Conservation (phyloP, 306 rosid species). For the Styphnolobium japonicum region DNA sequence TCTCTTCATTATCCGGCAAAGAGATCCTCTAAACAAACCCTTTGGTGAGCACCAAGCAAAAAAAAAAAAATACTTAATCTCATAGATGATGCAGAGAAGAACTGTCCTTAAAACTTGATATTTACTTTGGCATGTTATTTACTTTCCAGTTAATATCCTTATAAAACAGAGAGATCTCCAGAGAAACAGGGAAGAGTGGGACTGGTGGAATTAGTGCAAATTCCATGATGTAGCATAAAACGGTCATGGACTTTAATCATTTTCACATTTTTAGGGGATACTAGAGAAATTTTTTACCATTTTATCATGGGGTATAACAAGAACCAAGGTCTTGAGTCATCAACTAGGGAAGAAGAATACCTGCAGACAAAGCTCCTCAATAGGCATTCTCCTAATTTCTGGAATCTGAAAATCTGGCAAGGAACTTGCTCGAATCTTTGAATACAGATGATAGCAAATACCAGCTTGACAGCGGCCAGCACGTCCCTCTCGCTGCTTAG, state of each 20-base stretch:
- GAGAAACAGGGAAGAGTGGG: not conserved
- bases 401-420: conserved; percentile 84
- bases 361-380: conserved; percentile 96
- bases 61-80: not conserved
- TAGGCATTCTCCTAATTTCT: conserved; percentile 89
- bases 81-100: not conserved
- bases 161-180: not conserved
- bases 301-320: conserved; percentile 1
- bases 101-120: not conserved
- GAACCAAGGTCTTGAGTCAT: not conserved
- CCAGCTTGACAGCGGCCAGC: conserved; percentile 99
- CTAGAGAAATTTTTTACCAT: not conserved
- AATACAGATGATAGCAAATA: conserved; percentile 85
- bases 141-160: not conserved
- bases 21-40: not conserved
- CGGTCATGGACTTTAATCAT: not conserved
- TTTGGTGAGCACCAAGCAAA: not conserved
- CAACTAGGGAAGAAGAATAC: conserved; percentile 39
- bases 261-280: not conserved
- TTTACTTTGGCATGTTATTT: not conserved
- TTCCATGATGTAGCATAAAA: not conserved
- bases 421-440: conserved; percentile 61
- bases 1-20: not conserved
- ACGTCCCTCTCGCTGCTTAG: conserved; percentile 94
- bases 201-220: not conserved